phyloP scores from a whole-genome alignment of 2,329 filamentous ascomycete species.

The Fusarium sp. region DNA sequence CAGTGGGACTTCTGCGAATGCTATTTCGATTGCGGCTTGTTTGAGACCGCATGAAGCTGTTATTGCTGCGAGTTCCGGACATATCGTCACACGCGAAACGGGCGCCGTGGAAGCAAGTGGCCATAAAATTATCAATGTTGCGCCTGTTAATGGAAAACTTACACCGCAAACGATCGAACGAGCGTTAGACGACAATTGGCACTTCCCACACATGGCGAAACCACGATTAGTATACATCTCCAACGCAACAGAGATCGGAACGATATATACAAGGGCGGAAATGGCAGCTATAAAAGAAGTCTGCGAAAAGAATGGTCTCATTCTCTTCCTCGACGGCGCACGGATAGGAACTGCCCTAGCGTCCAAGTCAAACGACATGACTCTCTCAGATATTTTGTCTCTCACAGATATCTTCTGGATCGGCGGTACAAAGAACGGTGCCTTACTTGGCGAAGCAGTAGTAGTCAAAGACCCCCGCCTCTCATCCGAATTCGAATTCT shows the following conservation, averaged over 20 bases:
- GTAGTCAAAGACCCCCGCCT: constrained; percentile 58
- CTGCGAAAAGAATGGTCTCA: constrained; percentile 56
- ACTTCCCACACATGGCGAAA: constrained; percentile 64
- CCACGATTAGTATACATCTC: constrained; percentile 65
- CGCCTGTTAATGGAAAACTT: constrained; percentile 60
- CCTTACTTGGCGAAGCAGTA: constrained; percentile 63
- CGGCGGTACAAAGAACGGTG: constrained; percentile 65
- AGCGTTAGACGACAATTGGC: constrained; percentile 61
- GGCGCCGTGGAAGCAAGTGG: constrained; percentile 64
- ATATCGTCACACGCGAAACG: constrained; percentile 63
- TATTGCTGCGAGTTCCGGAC: constrained; percentile 61
- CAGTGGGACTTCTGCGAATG: constrained; percentile 64
- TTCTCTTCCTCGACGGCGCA: constrained; percentile 63
- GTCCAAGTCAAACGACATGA: constrained; percentile 58
- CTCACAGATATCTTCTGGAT: constrained; percentile 67
- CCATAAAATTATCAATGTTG: constrained; percentile 64
- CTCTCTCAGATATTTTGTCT: constrained; percentile 58
- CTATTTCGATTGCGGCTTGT: constrained; percentile 64
- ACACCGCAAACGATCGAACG: constrained; percentile 57
- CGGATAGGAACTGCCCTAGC: constrained; percentile 59
- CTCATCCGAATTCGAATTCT: constrained; percentile 61
- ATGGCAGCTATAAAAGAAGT: constrained; percentile 56
- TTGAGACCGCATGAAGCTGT: constrained; percentile 63
- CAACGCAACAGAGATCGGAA: constrained; percentile 64
- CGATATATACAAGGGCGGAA: constrained; percentile 59